phyloP scores from a whole-genome alignment of 2,329 filamentous ascomycete species.

The Alternaria sp. region DNA sequence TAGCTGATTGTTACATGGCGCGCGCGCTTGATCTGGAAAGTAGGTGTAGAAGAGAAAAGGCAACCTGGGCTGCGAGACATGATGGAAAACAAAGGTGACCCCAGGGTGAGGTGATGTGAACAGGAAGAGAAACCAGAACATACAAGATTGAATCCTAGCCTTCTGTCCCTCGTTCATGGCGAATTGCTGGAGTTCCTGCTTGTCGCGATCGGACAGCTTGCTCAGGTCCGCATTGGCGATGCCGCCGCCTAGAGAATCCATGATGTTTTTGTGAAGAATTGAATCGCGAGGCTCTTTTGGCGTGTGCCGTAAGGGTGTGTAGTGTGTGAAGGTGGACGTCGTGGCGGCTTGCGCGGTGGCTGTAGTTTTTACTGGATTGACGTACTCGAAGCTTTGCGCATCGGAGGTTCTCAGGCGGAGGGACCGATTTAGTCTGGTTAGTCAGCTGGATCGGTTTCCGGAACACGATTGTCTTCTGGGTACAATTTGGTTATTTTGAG shows the following conservation, averaged over 20 bases:
- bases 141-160: slow-evolving; percentile 68
- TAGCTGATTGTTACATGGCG: neutral
- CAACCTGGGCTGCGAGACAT: neutral
- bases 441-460: neutral
- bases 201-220: slow-evolving; percentile 81
- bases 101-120: neutral
- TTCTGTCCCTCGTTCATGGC: slow-evolving; percentile 86
- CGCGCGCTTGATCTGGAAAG: neutral
- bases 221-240: slow-evolving; percentile 68
- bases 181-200: slow-evolving; percentile 86
- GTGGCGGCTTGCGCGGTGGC: neutral
- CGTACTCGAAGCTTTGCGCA: slow-evolving; percentile 3
- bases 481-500: neutral
- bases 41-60: neutral
- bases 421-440: neutral
- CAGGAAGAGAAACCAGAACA: slow-evolving; percentile 3
- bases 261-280: slow-evolving; percentile 16
- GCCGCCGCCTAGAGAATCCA: slow-evolving; percentile 54
- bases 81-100: neutral
- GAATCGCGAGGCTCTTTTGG: slow-evolving; percentile 13
- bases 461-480: neutral
- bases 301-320: slow-evolving; percentile 7
- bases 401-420: neutral
- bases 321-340: neutral
- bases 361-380: neutral